Evolutionary conservation across 176 grass and related monocot genomes (phyloP), one percentile per base, ranked within the genome.

Genomic region (Carex pumila): DNA sequence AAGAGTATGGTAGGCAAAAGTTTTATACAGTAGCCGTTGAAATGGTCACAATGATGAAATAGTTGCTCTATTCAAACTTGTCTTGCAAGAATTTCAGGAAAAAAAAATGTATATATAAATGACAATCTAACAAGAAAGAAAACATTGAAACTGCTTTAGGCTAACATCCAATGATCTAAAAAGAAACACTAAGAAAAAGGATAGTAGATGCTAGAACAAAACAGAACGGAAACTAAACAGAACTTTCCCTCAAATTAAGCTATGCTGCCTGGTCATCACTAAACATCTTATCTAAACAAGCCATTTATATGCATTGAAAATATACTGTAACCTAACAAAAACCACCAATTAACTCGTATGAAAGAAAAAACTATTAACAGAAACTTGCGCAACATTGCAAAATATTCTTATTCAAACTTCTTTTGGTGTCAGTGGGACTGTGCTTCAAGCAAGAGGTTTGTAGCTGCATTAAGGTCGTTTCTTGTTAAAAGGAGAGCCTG

Each of bases 371-470:
- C 13, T 78, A 78, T 78, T 18, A 29, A 78, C 73, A 78, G 13
- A 57, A 71, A 41, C 37, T 30, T 17, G 43, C 1, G 11, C 2
- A 37, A 57, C 9, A 52, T 17, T 34, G 45, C 39, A 77, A 57
- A 78, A 78, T 57, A 29, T 78, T 57, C 29, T 57, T 57, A 18
- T 78, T 32, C 32, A 55, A 13, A 78, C 12, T 18, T 78, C 29
- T 77, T 76, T 77, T 55, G 29, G 41, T 73, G 37, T 59, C 62
- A 84, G 5, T 76, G 36, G 1, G 83, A 74, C 30, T 99, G 93
- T 76, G 93, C 87, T 95, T 99, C 96, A 37, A 99, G 93, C 7
- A 99, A 88, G 75, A 95, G 85, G 78, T 93, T 99, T 0, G 96
- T 91, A 17, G 93, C 91, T 65, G 91, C 71, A 84, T 93, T 92